phyloP scores from a whole-genome alignment of 208 protist genomes.

The Trypanosoma scelopori region DNA sequence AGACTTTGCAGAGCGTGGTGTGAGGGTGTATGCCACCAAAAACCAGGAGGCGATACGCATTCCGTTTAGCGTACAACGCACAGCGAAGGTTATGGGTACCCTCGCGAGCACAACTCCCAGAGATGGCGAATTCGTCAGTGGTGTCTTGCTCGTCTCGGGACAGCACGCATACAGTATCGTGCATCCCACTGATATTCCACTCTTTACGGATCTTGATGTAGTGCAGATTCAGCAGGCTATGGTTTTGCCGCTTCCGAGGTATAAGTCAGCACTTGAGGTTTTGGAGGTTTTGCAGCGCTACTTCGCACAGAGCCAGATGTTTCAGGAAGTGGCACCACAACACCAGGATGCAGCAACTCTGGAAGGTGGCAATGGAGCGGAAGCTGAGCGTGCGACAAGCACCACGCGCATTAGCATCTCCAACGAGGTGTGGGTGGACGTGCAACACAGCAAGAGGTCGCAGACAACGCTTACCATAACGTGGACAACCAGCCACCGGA shows the following conservation, averaged over 20 bases:
- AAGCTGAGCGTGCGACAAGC: constrained; percentile 24
- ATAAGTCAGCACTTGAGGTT: constrained; percentile 74
- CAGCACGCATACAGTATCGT: constrained; percentile 86
- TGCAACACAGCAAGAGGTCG: constrained; percentile 63
- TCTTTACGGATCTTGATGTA: constrained; percentile 84
- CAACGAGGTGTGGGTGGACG: constrained; percentile 73
- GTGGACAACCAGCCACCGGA: constrained; percentile 83
- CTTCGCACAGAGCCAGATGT: constrained; percentile 84
- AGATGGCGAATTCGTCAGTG: constrained; percentile 74
- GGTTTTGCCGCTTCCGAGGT: constrained; percentile 78
- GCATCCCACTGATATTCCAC: constrained; percentile 79
- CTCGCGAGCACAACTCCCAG: constrained; percentile 51
- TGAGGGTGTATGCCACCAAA: constrained; percentile 91
- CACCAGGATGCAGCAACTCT: constrained; percentile 25
- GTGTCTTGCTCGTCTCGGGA: constrained; percentile 86
- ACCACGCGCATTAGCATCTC: constrained; percentile 54
- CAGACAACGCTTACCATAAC: constrained; percentile 86
- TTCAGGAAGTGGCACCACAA: constrained; percentile 50
- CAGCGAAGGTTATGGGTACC: constrained; percentile 89
- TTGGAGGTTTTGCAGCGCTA: constrained; percentile 81
- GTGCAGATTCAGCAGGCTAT: constrained; percentile 83
- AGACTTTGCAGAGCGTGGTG: constrained; percentile 76
- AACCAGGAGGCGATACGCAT: constrained; percentile 95
- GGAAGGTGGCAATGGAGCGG: constrained; percentile 28
- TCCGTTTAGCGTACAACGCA: constrained; percentile 92